Evolutionary conservation across 768 basidiomycete genomes (phyloP), one percentile per base, ranked within the genome.

Genomic region (Dentipellis fragilis): DNA sequence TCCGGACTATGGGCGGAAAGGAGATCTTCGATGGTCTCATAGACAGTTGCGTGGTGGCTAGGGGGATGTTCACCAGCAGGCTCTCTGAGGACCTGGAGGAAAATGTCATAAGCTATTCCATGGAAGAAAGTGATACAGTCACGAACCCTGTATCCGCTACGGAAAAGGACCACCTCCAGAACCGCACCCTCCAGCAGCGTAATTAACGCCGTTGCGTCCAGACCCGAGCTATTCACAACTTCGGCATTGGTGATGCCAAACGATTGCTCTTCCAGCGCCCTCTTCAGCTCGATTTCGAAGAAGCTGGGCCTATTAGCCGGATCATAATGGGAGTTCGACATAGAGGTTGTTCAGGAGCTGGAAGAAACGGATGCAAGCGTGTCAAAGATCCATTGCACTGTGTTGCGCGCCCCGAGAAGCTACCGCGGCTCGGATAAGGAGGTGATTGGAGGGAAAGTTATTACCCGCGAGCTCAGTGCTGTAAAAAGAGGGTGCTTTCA

Each of bases 11-110:
- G 51, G 7, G 49, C 49, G 23, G 46, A 46, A 45, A 61, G 54
- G 7, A 61, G 58, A 52, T 59, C 54, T 10, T 61, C 60, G 39
- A 61, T 38, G 17, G 58, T 61, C 45, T 61, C 60, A 29, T 55
- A 61, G 52, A 38, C 12, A 38, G 16, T 36, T 35, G 16, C 29
- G 29, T 58, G 34, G 55, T 22, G 19, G 34, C 16, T 45, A 34
- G 12, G 11, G 6, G 2, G 2, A 10, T 21, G 22, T 21, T 51
- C 23, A 3, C 50, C 35, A 2, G 50, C 11, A 12, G 47, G 16
- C 22, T 21, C 16, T 14, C 52, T 38, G 8, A 9, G 38, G 5
- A 58, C 34, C 58, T 61, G 23, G 14, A 59, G 51, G 34, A 22
- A 17, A 11, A 16, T 29, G 11, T 51, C 6, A 53, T 17, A 19